phyloP scores from a whole-genome alignment of 306 rosid species.

The Gastrolobium villosum region DNA sequence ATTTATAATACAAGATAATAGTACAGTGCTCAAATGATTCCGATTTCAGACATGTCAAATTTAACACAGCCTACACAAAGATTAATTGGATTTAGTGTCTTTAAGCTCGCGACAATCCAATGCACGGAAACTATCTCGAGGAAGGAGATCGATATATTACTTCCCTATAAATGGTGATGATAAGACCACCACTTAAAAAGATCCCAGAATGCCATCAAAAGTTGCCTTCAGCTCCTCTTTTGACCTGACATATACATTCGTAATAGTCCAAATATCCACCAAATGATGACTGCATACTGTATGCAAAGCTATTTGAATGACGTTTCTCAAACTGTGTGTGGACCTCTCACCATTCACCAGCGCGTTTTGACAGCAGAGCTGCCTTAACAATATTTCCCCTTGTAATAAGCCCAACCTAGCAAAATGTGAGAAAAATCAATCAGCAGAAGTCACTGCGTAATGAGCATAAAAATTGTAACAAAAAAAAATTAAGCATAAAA shows the following conservation, averaged over 20 bases:
- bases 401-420: slow-evolving; percentile 88
- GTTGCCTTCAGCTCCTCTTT: slow-evolving; percentile 38
- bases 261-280: slow-evolving; percentile 32
- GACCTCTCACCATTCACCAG: slow-evolving; percentile 48
- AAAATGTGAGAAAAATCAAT: slow-evolving; percentile 48
- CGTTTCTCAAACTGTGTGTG: slow-evolving; percentile 23
- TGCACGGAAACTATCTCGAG: slow-evolving; percentile 23
- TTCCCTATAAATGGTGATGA: background rate
- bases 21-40: slow-evolving; percentile 41
- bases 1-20: slow-evolving; percentile 34
- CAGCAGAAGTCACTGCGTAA: slow-evolving; percentile 21
- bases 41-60: slow-evolving; percentile 14
- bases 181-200: slow-evolving; percentile 34
- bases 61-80: slow-evolving; percentile 23
- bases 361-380: slow-evolving; percentile 83
- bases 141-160: slow-evolving; percentile 48
- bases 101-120: slow-evolving; percentile 39
- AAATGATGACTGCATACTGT: slow-evolving; percentile 23
- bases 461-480: too few species aligned
- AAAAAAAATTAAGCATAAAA: slow-evolving; percentile 11
- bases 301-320: slow-evolving; percentile 29
- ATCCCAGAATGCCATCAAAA: slow-evolving; percentile 34
- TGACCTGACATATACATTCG: slow-evolving; percentile 24
- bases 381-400: slow-evolving; percentile 93
- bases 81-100: slow-evolving; percentile 13